Percentiles rank a stretch among this genome's conserved stretches.
Evolutionary conservation across 1,284 basidiomycete species (phyloP).

Genomic region (Blastosporella zonata): DNA sequence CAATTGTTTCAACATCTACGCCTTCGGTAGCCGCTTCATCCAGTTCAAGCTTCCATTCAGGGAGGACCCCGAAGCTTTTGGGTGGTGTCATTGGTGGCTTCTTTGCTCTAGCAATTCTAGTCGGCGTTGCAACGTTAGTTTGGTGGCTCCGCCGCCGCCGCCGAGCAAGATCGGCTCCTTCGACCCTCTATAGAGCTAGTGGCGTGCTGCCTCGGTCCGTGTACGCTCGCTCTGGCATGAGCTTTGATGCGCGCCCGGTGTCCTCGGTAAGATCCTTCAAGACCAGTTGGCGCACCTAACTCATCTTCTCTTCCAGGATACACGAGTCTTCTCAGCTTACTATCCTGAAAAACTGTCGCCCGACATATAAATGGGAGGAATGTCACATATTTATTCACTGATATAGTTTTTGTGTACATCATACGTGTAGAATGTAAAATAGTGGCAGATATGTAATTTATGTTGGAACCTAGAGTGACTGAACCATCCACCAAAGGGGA

Average conservation of each 20-base stretch:
- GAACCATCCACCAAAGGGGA: slow-evolving; percentile 38
- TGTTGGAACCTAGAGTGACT: slow-evolving; percentile 70
- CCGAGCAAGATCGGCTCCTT: slow-evolving; percentile 26
- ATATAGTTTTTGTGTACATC: not conserved
- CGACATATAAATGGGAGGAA: not conserved
- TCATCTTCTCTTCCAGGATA: not conserved
- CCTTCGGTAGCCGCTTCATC: not conserved
- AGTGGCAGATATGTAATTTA: not conserved
- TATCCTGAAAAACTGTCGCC: not conserved
- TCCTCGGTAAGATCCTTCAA: not conserved
- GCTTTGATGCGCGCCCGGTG: not conserved
- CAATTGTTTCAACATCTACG: not conserved
- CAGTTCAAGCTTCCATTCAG: not conserved
- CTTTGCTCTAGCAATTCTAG: slow-evolving; percentile 18
- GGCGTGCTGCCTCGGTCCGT: slow-evolving; percentile 14
- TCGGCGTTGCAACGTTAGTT: slow-evolving; percentile 15
- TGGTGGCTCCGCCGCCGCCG: slow-evolving; percentile 24
- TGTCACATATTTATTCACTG: not conserved
- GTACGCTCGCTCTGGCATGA: not conserved
- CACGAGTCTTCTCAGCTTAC: not conserved
- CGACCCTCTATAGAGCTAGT: slow-evolving; percentile 29
- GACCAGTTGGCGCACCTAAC: not conserved
- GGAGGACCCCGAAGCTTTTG: slow-evolving; percentile 15
- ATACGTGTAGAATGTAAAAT: not conserved
- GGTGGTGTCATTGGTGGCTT: slow-evolving; percentile 26